A percentile compares a stretch with the other conserved stretches of the same genome.
Conservation (phyloP, 2,329 filamentous ascomycete genomes). For the Colletotrichum orbiculare region DNA sequence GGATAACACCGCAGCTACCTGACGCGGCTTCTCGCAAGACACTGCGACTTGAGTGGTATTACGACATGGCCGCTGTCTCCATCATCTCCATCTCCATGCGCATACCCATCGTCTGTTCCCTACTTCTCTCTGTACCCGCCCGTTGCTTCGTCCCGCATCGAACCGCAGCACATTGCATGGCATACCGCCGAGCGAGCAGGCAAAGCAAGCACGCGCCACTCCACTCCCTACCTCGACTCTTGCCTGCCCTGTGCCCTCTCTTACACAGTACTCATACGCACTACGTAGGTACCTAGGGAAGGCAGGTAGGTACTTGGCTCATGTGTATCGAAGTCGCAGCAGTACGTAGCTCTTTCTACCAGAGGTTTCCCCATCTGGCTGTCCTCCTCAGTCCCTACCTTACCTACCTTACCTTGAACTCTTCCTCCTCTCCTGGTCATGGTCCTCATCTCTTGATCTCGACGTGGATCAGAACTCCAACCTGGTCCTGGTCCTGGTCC, state of each 20-base stretch:
- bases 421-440: background rate
- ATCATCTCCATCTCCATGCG: too few species aligned
- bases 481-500: too few species aligned
- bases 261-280: slow-evolving; percentile 3
- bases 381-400: slow-evolving; percentile 5
- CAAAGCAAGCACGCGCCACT: too few species aligned
- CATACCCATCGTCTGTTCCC: too few species aligned
- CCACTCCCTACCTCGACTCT: background rate
- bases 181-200: slow-evolving; percentile 4
- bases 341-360: slow-evolving; percentile 18
- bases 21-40: slow-evolving; percentile 30
- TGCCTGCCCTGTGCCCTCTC: background rate
- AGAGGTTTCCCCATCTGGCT: slow-evolving; percentile 14
- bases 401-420: slow-evolving; percentile 2
- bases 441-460: too few species aligned
- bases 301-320: too few species aligned
- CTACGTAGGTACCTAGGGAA: too few species aligned
- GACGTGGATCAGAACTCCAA: too few species aligned
- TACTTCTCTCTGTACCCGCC: too few species aligned
- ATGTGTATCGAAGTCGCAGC: background rate
- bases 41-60: background rate
- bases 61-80: too few species aligned
- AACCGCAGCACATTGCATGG: slow-evolving; percentile 16
- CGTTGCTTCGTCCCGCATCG: slow-evolving; percentile 21
- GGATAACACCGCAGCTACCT: slow-evolving; percentile 24